Percentiles rank a stretch among this genome's conserved stretches.
Evolutionary conservation across 1,284 basidiomycete genomes (phyloP).

Genomic region (Vanrija sp.): DNA sequence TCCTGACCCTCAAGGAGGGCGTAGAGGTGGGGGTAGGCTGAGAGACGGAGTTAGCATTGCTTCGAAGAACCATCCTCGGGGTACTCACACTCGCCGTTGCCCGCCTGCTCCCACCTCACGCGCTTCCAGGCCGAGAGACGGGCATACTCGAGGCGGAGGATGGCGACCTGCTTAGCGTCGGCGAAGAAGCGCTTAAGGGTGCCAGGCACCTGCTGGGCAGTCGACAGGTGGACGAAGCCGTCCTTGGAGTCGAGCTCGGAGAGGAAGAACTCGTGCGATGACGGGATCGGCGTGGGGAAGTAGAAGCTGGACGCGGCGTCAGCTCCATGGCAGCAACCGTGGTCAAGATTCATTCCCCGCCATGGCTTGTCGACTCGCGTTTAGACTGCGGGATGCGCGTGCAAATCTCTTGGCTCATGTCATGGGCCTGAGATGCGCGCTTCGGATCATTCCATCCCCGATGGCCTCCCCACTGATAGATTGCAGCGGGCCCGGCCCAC

Average conservation of each 20-base stretch:
- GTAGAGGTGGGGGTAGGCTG: conserved; percentile 48
- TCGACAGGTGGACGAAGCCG: conserved; percentile 63
- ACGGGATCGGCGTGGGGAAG: conserved; percentile 34
- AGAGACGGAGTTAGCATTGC: neutral
- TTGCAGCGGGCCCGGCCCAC: too few relatives aligned
- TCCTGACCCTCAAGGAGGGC: conserved; percentile 55
- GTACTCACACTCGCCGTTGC: conserved; percentile 36
- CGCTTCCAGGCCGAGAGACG: conserved; percentile 35
- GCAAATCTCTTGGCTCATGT: too few relatives aligned
- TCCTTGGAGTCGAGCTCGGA: conserved; percentile 38
- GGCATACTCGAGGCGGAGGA: conserved; percentile 53
- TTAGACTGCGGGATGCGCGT: too few relatives aligned
- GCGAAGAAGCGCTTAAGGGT: conserved; percentile 60
- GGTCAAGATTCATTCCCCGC: too few relatives aligned
- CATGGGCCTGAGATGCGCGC: too few relatives aligned
- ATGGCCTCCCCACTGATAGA: too few relatives aligned
- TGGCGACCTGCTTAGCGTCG: conserved; percentile 48
- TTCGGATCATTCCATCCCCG: too few relatives aligned
- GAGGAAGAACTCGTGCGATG: conserved; percentile 36
- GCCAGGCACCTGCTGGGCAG: conserved; percentile 56
- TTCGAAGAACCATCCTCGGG: neutral
- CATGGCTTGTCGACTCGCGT: too few relatives aligned
- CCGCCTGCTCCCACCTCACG: conserved; percentile 31
- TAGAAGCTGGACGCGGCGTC: neutral
- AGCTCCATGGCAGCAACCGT: too few relatives aligned